Base-by-base conservation (phyloP, 73 alveolate genomes). In the Paramecium bursaria region DNA sequence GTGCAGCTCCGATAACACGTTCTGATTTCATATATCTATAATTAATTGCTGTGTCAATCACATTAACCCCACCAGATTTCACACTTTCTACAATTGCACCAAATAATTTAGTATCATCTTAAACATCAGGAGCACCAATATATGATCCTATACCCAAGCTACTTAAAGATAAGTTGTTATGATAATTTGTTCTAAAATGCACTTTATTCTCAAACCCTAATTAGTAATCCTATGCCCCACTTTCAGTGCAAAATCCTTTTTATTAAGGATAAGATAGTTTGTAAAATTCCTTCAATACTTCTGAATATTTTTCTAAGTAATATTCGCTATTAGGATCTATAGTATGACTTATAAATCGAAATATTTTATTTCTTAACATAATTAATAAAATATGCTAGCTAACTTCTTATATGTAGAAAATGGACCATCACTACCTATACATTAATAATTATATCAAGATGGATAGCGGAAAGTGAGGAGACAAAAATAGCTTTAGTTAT, bases 11-110 rank as follows among this genome's bases (percentile, higher is more conserved):
- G n/a, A 94, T 85, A 19, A 94, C 75, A 57, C 97, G 90, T 75
- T 94, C 98, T 33, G 98, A 88, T 74, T 92, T 94, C 80, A 88
- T 85, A 87, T 94, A 94, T 73, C 98, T 55, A 74, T 90, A 94
- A 60, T 94, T 94, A 17, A 94, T 92, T 21, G 98, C 98, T 19
- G 98, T 94, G 86, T 94, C 98, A 14, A 94, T 86, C 9, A 86
- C 93, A 74, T 94, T 94, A 1, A 94, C 74, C 30, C 96, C 95
- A 10, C 98, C 97, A 60, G 95, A 86, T 46, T 48, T 15, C 9
- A 94, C 92, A 31, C 90, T 25, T 13, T 73, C 76, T 50, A 90
- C 88, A 17, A 88, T 57, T 11, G 97, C 95, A 29, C 93, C 87
- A 60, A 86, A 87, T 47, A 92, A 87, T 48, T 86, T 88, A 22